These are phyloP conservation scores for Alopecurus myosuroides DNA, from an alignment of 176 grass and related monocot species.

Conservation along the genomic window DNA sequence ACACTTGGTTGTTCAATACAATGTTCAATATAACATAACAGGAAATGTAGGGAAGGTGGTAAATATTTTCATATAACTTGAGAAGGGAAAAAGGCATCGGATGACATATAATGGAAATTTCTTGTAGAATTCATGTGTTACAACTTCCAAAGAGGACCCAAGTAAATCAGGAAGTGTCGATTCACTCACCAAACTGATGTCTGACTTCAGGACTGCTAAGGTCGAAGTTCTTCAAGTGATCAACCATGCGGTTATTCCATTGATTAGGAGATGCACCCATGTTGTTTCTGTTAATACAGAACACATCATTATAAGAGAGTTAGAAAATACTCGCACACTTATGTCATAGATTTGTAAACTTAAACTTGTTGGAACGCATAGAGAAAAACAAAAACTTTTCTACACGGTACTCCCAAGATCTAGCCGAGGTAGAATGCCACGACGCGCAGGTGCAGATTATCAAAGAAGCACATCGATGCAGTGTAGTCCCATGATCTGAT, in stretches of 20 bases:
- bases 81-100: background rate
- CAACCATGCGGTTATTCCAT: constrained; percentile 79
- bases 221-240: constrained; percentile 96
- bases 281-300: constrained; percentile 61
- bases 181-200: constrained; percentile 92
- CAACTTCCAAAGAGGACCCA: background rate
- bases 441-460: no score
- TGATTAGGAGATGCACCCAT: constrained; percentile 84
- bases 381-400: no score
- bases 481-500: no score
- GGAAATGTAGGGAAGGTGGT: background rate
- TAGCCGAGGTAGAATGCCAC: no score
- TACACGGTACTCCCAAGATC: no score
- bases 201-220: constrained; percentile 91
- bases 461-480: no score
- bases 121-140: background rate
- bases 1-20: background rate
- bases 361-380: no score
- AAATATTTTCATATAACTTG: background rate
- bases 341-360: background rate
- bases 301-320: background rate
- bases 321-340: background rate
- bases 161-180: background rate
- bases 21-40: constrained; percentile 4
- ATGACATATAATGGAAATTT: background rate